Evolutionary conservation across 73 alveolate genomes (phyloP).

Genomic region (Tetrahymena malaccensis): DNA sequence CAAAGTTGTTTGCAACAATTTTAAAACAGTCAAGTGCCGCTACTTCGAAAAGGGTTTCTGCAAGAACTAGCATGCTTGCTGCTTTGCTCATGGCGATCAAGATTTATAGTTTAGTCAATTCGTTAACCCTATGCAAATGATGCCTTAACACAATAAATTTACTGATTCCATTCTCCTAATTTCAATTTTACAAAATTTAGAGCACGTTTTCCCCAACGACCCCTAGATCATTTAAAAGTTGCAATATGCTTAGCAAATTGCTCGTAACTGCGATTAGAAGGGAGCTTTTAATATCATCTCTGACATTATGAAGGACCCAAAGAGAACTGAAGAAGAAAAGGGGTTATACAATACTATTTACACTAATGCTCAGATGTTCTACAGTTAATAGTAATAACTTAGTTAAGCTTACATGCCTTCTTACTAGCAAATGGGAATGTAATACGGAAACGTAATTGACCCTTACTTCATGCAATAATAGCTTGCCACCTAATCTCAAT

Average conservation of each 20-base stretch:
- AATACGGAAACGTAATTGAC: not conserved
- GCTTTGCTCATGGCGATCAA: not conserved
- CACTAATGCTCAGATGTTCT: not conserved
- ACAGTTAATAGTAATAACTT: not conserved
- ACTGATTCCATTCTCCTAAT: not conserved
- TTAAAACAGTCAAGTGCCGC: not conserved
- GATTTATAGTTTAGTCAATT: not conserved
- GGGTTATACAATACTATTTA: not conserved
- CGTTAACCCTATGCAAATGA: not conserved
- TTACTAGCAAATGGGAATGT: not conserved
- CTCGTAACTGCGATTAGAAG: not conserved
- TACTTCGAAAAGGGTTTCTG: not conserved
- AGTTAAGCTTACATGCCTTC: not conserved
- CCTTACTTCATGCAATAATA: not conserved
- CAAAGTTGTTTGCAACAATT: not conserved
- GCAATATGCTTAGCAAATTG: not conserved
- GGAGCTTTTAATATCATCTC: not conserved
- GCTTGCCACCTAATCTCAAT: not conserved
- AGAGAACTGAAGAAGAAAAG: not conserved
- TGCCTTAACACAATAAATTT: not conserved
- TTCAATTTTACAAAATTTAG: not conserved
- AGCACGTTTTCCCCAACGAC: not conserved
- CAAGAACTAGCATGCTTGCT: not conserved
- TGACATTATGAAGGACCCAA: not conserved
- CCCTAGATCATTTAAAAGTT: not conserved